phyloP scores from a whole-genome alignment of 1,139 yeast genomes.

The Sugiyamaella pinicola region DNA sequence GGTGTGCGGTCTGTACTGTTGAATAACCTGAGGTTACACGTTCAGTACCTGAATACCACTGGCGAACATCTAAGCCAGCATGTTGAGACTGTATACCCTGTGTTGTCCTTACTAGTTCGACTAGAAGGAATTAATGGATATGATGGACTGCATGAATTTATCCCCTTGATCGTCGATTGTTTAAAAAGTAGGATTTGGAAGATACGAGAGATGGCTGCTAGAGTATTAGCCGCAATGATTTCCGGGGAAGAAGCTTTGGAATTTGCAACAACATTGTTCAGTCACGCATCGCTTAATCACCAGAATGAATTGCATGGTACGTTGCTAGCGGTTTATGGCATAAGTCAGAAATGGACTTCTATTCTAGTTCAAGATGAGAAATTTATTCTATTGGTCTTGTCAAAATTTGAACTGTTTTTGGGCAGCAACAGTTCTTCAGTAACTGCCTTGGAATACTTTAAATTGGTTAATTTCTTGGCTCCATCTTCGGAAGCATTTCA shows the following conservation, averaged over 20 bases:
- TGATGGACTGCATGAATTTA: conserved; percentile 54
- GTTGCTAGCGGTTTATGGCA: conserved; percentile 46
- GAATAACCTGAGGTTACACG: conserved; percentile 48
- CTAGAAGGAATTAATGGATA: conserved; percentile 62
- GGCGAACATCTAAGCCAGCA: conserved; percentile 28
- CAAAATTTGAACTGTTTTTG: conserved; percentile 34
- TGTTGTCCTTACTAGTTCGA: conserved; percentile 68
- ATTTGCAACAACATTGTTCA: conserved; percentile 27
- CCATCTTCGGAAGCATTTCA: conserved; percentile 6
- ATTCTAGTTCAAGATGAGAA: conserved; percentile 21
- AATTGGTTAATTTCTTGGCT: neutral
- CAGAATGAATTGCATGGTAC: conserved; percentile 62
- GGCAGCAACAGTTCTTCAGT: conserved; percentile 39
- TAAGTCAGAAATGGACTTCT: conserved; percentile 6
- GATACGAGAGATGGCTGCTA: conserved; percentile 81
- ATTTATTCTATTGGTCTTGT: conserved; percentile 28
- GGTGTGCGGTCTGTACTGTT: conserved; percentile 55
- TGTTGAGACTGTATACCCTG: conserved; percentile 69
- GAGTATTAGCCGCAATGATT: conserved; percentile 60
- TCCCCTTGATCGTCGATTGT: conserved; percentile 50
- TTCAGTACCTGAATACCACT: conserved; percentile 34
- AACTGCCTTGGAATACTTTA: conserved; percentile 44
- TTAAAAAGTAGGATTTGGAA: conserved; percentile 68
- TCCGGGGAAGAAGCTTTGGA: conserved; percentile 40
- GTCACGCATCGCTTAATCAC: conserved; percentile 25